Evolutionary conservation across 140 eudicot genomes (phyloP), one percentile per base, ranked within the genome.

Genomic region (Anethum foeniculum): DNA sequence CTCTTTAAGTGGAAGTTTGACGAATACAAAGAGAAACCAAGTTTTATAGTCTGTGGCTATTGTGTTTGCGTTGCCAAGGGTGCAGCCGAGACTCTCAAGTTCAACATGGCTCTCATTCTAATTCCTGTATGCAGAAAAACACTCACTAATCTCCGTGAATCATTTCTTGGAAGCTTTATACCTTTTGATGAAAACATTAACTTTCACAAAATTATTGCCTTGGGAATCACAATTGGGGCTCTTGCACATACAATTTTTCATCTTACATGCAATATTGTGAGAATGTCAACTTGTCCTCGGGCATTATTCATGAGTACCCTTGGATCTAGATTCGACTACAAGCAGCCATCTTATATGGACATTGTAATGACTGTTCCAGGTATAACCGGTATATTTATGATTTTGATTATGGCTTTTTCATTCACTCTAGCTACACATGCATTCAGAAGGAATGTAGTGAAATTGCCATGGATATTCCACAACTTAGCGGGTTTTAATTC

Each of bases 171-270:
- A 12, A 58, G 36, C 46, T n/a, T 86, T 16, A 44, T 92, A 46
- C 99, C 99, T 1, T 84, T 95, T n/a, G 99, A 95, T 58, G 99
- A 95, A n/a, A 95, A 95, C 81, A 95, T 95, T 6, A 95, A 95
- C 77, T 95, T 95, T 80, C 99, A 95, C 89, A 95, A 95, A 74
- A 77, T 95, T 14, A 85, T 95, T 30, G 97, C 99, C 0, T 64
- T 86, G 0, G 93, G 85, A 1, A 87, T 95, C 62, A 83, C 74
- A 3, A 79, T 92, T n/a, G 99, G 91, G 28, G 39, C 89, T 2
- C 27, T 80, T n/a, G n/a, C 84, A 41, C 99, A 95, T 79, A 86
- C 89, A 0, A 1, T 79, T 0, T 82, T 86, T 68, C 99, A 95
- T 76, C 16, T 82, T 75, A 82, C 82, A 11, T 95, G 99, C 85